Evolutionary conservation across 345 rosid species (phyloP).

Genomic region (Bruguiera parviflora): DNA sequence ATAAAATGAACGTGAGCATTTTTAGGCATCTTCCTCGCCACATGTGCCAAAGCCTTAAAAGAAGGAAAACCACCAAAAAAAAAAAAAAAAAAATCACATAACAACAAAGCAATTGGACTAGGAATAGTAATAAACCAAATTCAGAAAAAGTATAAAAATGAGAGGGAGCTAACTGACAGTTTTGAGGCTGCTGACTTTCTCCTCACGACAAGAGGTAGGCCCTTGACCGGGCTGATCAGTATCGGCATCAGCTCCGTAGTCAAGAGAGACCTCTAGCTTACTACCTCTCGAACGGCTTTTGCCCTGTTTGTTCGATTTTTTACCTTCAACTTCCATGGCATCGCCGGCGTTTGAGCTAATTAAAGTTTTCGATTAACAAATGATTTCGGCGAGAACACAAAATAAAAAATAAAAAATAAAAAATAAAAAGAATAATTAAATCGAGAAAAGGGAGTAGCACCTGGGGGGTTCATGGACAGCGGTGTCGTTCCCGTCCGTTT

Average conservation of each 20-base stretch:
- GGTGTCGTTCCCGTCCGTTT: conserved; percentile 53
- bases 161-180: conserved; percentile 51
- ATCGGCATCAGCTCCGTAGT: conserved; percentile 73
- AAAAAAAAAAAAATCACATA: not conserved
- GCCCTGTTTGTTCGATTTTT: conserved; percentile 49
- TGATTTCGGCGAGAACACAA: conserved; percentile 18
- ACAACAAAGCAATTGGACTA: not conserved
- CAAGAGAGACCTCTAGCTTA: conserved; percentile 59
- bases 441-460: not conserved
- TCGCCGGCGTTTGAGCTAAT: conserved; percentile 46
- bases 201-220: conserved; percentile 69
- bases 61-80: not conserved
- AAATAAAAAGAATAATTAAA: not conserved
- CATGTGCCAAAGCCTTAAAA: conserved; percentile 58
- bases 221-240: conserved; percentile 70
- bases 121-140: not conserved
- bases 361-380: conserved; percentile 44
- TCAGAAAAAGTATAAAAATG: not conserved
- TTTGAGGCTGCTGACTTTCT: conserved; percentile 95
- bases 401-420: too few species aligned
- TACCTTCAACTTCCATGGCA: conserved; percentile 51
- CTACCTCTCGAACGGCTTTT: conserved; percentile 63
- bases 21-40: conserved; percentile 78
- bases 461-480: conserved; percentile 31
- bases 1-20: conserved; percentile 97